Base-by-base conservation (phyloP, 352 stramenopile genomes). In the Phytophthora lateralis region DNA sequence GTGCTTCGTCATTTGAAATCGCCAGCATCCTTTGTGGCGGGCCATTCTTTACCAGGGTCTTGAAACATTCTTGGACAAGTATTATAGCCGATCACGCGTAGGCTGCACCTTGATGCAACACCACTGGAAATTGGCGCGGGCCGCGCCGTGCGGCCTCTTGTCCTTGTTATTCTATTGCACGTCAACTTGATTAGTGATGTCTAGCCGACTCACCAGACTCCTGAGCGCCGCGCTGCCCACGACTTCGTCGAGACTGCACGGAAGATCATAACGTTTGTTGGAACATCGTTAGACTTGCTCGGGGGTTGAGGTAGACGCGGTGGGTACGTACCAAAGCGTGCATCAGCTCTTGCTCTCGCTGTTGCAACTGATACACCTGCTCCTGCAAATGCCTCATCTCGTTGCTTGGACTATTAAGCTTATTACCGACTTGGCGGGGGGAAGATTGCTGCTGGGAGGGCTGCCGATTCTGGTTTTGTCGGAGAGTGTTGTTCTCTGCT, bases 331-430 rank as follows among this genome's bases (percentile, higher is more conserved):
- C 84, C 65, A 91, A 73, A 35, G 84, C 84, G 48, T 89, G 79
- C 84, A 93, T 91, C 29, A 93, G 80, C 53, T 93, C 84, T 52
- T 93, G 80, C 43, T 93, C 84, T n/a, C 80, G 82, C 51, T 84
- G 69, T 54, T 89, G 82, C 18, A 93, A 66, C 15, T 91, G 84
- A 64, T 84, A 61, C 11, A 93, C 74, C 26, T 90, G 84, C 14
- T 77, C 47, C 24, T 71, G 78, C 26, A 90, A 66, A 37, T 86
- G 68, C 10, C 71, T 71, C 14, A 76, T 53, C 15, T 70, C 51
- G 29, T 60, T 70, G 18, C 21, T 60, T 32, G 57, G 56, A 21
- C 63, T 69, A 34, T 18, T 24, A 24, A 24, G 21, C 21, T 24
- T 24, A 12, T 52, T 80, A 15, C 44, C 55, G 17, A 11, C 4